phyloP scores from a whole-genome alignment of 73 alveolate species.

The Paramecium octaurelia region DNA sequence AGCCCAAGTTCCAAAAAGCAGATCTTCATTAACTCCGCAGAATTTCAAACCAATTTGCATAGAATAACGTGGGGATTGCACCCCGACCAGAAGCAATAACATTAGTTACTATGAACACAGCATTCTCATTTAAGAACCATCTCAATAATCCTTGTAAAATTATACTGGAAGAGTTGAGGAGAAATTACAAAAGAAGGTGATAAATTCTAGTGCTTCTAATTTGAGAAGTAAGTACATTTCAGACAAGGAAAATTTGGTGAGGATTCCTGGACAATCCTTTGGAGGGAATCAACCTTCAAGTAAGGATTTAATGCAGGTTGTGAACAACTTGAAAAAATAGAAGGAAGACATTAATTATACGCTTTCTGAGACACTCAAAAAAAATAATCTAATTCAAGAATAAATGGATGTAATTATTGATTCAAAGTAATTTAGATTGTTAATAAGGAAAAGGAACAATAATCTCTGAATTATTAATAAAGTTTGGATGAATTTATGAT shows the following conservation, averaged over 20 bases:
- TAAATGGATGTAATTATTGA: background rate
- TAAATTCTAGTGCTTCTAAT: background rate
- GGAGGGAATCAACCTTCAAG: conserved; percentile 20
- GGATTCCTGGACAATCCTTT: conserved; percentile 27
- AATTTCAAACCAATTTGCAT: conserved; percentile 20
- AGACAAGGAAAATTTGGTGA: conserved; percentile 5
- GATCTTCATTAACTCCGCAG: conserved; percentile 1
- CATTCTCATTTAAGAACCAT: background rate
- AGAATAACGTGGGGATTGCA: background rate
- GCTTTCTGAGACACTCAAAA: background rate
- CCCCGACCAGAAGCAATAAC: background rate
- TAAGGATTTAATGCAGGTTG: background rate
- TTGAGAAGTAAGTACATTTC: background rate
- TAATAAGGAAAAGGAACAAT: background rate
- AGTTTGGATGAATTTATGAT: conserved; percentile 26
- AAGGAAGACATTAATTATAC: conserved; percentile 20
- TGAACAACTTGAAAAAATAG: background rate
- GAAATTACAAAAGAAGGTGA: background rate
- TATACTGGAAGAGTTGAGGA: conserved; percentile 29
- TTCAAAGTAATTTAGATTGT: background rate
- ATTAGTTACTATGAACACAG: conserved; percentile 35
- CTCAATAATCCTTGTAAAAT: background rate
- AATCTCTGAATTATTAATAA: background rate
- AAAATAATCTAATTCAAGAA: background rate
- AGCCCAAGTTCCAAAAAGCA: conserved; percentile 17